Base-by-base conservation (phyloP, 352 stramenopile genomes). In the Globisporangium camurandrum region DNA sequence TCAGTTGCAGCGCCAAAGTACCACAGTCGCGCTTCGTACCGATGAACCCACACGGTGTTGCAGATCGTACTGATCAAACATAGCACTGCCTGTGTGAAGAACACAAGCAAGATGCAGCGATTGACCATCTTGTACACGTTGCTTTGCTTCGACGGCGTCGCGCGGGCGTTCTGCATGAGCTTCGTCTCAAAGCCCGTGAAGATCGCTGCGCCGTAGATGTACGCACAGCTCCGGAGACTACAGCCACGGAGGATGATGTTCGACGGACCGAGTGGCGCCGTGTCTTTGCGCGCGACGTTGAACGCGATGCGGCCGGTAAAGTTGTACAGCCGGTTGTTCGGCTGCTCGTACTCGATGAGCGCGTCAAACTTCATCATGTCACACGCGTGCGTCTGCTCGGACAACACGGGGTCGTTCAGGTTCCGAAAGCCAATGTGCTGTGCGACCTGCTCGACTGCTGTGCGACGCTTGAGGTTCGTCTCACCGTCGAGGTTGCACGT, bases 401-500 rank as follows among this genome's bases (percentile, higher is more conserved):
- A 77, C 77, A 89, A 89, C 9, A 77, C 90, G 10, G 75, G 66
- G 0, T 75, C 66, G 24, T 91, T 73, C 3, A 79, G 78, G 33
- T 93, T 65, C 2, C 87, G 74, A 14, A 91, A n/a, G n/a, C n/a
- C n/a, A n/a, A n/a, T n/a, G n/a, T n/a, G n/a, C n/a, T n/a, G n/a
- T n/a, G n/a, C n/a, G n/a, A n/a, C n/a, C n/a, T n/a, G n/a, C n/a
- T n/a, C n/a, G n/a, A n/a, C n/a, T n/a, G n/a, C n/a, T n/a, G n/a
- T n/a, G n/a, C n/a, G n/a, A n/a, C n/a, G 55, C 62, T 97, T 97
- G n/a, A 97, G 64, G 51, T 97, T 97, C 4, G 86, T 97, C 57
- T 97, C 89, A 2, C 89, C 89, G 57, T 97, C 89, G 1, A 97
- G 64, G 44, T 71, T 91, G 44, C 93, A 93, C 49, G 89, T 97